A percentile compares a stretch with the other conserved stretches of the same genome.
These are phyloP conservation scores for Syncephalastrum sp. DNA, from an alignment of 371 early-diverging fungal species.

Conservation along the genomic window DNA sequence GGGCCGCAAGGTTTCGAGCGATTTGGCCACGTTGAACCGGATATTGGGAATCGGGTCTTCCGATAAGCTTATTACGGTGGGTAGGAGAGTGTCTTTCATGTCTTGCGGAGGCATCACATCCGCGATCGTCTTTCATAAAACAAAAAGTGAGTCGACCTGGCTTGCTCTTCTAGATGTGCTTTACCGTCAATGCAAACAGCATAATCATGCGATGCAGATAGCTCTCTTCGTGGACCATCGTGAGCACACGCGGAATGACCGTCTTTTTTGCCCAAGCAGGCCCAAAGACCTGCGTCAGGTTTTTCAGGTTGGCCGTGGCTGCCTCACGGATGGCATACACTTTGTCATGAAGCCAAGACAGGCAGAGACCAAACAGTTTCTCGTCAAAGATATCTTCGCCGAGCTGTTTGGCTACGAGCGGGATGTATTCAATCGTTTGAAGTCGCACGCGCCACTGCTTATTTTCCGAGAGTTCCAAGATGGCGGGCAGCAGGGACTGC, in stretches of 20 bases:
- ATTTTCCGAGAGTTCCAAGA: slow-evolving; percentile 97
- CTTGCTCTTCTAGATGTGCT: slow-evolving; percentile 10
- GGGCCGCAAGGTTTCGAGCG: slow-evolving; percentile 81
- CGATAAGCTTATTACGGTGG: slow-evolving; percentile 82
- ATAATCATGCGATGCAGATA: slow-evolving; percentile 96
- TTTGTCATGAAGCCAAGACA: slow-evolving; percentile 97
- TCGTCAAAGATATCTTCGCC: slow-evolving; percentile 97
- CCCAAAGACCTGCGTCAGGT: slow-evolving; percentile 94
- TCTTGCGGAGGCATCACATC: slow-evolving; percentile 84
- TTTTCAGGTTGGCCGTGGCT: slow-evolving; percentile 87
- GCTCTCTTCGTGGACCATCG: slow-evolving; percentile 83
- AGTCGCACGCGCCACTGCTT: slow-evolving; percentile 98
- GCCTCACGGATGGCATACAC: slow-evolving; percentile 97
- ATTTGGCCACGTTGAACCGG: slow-evolving; percentile 97
- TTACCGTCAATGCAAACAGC: slow-evolving; percentile 87
- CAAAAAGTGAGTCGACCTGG: not conserved
- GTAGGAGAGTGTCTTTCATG: slow-evolving; percentile 85
- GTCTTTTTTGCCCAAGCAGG: slow-evolving; percentile 92
- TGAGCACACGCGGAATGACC: slow-evolving; percentile 91
- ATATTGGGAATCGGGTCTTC: slow-evolving; percentile 97
- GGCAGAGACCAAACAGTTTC: slow-evolving; percentile 88
- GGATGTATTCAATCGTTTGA: slow-evolving; percentile 98
- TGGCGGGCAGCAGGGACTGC: slow-evolving; percentile 95
- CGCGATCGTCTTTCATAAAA: slow-evolving; percentile 71
- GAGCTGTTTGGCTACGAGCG: slow-evolving; percentile 92